These are phyloP conservation scores for Marasmius sp. DNA, from an alignment of 1,284 basidiomycete genomes.

Conservation along the genomic window DNA sequence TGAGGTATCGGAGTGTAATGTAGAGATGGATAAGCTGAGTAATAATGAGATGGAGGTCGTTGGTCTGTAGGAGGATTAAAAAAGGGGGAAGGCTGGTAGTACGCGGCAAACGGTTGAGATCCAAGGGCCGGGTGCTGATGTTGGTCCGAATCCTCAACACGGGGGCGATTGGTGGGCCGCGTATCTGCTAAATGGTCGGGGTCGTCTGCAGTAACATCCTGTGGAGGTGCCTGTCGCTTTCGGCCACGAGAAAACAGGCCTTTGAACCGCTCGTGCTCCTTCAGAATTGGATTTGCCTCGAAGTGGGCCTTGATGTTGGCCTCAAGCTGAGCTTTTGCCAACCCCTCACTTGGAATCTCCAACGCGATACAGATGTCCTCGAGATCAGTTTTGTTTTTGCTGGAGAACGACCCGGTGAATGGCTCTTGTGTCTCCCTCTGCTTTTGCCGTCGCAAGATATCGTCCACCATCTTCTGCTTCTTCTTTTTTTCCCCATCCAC, in stretches of 20 bases:
- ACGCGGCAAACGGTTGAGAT: too few species aligned
- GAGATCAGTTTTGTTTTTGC: constrained; percentile 17
- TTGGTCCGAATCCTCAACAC: too few species aligned
- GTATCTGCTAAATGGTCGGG: background rate
- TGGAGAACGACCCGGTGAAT: constrained; percentile 14
- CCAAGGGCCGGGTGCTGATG: too few species aligned
- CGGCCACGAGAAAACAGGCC: background rate
- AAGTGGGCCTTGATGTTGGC: constrained; percentile 13
- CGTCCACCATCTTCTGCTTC: background rate
- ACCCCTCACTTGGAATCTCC: constrained; percentile 8
- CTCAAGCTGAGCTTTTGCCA: constrained; percentile 8
- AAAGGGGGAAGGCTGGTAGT: too few species aligned
- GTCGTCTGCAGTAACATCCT: background rate
- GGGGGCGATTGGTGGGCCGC: background rate
- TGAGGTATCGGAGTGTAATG: too few species aligned
- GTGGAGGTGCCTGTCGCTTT: background rate
- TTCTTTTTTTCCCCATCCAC: background rate
- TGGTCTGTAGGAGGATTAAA: background rate
- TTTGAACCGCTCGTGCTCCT: constrained; percentile 1
- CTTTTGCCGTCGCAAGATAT: background rate
- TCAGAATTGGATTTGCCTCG: constrained; percentile 10
- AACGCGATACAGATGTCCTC: constrained; percentile 14
- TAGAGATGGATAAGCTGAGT: background rate
- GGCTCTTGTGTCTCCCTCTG: background rate
- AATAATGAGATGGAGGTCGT: background rate